phyloP scores from a whole-genome alignment of 2,329 filamentous ascomycete species.

The Talaromyces rugulosus region DNA sequence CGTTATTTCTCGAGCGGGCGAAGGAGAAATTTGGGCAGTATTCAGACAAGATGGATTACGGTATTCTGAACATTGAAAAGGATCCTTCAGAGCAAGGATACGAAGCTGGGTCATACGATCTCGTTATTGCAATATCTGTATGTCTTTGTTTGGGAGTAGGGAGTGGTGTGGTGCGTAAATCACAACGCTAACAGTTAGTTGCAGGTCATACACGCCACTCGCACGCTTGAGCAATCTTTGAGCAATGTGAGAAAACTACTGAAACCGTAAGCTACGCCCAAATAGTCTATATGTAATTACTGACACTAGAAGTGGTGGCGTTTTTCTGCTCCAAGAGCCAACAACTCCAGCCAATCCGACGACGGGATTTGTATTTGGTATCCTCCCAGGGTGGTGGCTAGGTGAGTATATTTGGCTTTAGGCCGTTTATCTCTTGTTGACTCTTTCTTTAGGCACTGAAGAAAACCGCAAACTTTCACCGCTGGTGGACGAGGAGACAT shows the following conservation, averaged over 20 bases:
- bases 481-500: too few relatives aligned
- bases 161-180: too few relatives aligned
- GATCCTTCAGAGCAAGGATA: slow-evolving; percentile 27
- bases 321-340: slow-evolving; percentile 43
- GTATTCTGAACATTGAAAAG: slow-evolving; percentile 25
- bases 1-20: slow-evolving; percentile 16
- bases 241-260: slow-evolving; percentile 23
- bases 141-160: too few relatives aligned
- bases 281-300: too few relatives aligned
- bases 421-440: too few relatives aligned
- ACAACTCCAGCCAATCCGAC: slow-evolving; percentile 15
- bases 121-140: slow-evolving; percentile 27
- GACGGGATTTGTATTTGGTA: slow-evolving; percentile 24
- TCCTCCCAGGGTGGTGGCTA: slow-evolving; percentile 38
- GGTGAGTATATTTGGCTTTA: slow-evolving; percentile 11
- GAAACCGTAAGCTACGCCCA: slow-evolving; percentile 19
- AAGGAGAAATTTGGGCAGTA: slow-evolving; percentile 3
- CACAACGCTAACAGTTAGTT: too few relatives aligned
- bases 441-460: too few relatives aligned
- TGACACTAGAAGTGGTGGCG: slow-evolving; percentile 29
- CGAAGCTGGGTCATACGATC: slow-evolving; percentile 22
- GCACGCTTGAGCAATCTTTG: slow-evolving; percentile 17
- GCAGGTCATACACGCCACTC: slow-evolving; percentile 31
- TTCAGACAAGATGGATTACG: slow-evolving; percentile 18
- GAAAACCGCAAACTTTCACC: too few relatives aligned